Conservation (phyloP, 2,329 filamentous ascomycete species). For the Ceratocystis diversiconidia region DNA sequence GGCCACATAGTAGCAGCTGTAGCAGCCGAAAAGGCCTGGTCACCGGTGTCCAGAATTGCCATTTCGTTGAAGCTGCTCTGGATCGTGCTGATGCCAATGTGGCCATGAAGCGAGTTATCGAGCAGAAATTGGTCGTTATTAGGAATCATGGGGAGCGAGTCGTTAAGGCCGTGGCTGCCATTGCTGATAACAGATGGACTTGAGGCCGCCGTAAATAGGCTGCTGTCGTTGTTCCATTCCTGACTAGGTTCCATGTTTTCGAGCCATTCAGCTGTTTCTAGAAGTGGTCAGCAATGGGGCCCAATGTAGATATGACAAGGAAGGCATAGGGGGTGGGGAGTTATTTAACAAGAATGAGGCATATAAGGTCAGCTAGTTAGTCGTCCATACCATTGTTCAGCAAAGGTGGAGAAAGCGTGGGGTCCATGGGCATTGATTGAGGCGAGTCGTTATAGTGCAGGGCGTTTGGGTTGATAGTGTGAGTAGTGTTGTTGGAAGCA, state of each 20-base stretch:
- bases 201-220: constrained; percentile 56
- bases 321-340: neutral
- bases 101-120: constrained; percentile 9
- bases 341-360: constrained; percentile 23
- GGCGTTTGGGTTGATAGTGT: constrained; percentile 56
- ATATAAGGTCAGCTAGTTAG: constrained; percentile 70
- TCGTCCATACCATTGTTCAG: constrained; percentile 66
- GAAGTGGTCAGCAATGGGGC: constrained; percentile 13
- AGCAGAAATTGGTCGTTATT: constrained; percentile 17
- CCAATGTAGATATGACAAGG: neutral
- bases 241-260: constrained; percentile 10
- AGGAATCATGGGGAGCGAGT: constrained; percentile 15
- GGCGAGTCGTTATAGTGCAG: constrained; percentile 76
- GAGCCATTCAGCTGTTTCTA: constrained; percentile 14
- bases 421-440: constrained; percentile 48
- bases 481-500: constrained; percentile 27
- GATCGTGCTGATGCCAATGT: constrained; percentile 60
- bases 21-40: constrained; percentile 15
- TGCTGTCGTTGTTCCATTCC: constrained; percentile 8
- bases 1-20: constrained; percentile 49
- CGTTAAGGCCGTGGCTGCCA: constrained; percentile 56
- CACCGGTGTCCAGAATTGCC: constrained; percentile 32
- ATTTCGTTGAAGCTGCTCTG: constrained; percentile 63
- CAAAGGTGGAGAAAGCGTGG: constrained; percentile 41
- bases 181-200: constrained; percentile 94